Percentiles rank a stretch among this genome's conserved stretches.
These are phyloP conservation scores for Barbarea vulgaris DNA, from an alignment of 345 rosid genomes.

Conservation along the genomic window DNA sequence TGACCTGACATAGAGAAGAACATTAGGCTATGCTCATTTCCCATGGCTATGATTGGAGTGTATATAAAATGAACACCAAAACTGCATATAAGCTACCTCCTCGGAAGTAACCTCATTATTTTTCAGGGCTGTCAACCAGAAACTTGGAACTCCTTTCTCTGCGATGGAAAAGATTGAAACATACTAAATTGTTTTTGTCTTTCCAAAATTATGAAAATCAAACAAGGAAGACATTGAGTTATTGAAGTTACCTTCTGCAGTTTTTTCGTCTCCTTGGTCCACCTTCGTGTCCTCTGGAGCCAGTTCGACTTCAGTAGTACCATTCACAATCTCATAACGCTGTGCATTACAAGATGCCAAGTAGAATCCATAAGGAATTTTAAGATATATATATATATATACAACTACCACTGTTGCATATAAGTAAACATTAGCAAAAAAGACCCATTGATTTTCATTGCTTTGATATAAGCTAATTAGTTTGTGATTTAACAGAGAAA, in stretches of 20 bases:
- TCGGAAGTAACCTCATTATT: constrained; percentile 75
- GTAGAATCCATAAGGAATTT: background rate
- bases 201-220: background rate
- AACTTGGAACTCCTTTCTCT: constrained; percentile 93
- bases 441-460: background rate
- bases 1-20: constrained; percentile 51
- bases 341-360: constrained; percentile 36
- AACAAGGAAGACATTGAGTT: background rate
- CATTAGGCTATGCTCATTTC: background rate
- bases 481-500: background rate
- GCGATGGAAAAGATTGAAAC: constrained; percentile 27
- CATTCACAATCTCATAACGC: constrained; percentile 86
- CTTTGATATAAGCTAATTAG: background rate
- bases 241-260: constrained; percentile 53
- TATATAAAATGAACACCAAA: background rate
- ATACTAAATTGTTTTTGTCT: background rate
- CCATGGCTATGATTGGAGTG: background rate
- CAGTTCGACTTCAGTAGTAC: constrained; percentile 62
- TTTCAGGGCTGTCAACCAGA: constrained; percentile 86
- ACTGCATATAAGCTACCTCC: constrained; percentile 54
- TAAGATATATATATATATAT: background rate
- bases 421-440: background rate
- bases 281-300: constrained; percentile 46
- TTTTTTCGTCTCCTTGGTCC: constrained; percentile 56
- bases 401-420: background rate